phyloP scores from a whole-genome alignment of 176 grass and related monocot species.

The Oryza australiensis region DNA sequence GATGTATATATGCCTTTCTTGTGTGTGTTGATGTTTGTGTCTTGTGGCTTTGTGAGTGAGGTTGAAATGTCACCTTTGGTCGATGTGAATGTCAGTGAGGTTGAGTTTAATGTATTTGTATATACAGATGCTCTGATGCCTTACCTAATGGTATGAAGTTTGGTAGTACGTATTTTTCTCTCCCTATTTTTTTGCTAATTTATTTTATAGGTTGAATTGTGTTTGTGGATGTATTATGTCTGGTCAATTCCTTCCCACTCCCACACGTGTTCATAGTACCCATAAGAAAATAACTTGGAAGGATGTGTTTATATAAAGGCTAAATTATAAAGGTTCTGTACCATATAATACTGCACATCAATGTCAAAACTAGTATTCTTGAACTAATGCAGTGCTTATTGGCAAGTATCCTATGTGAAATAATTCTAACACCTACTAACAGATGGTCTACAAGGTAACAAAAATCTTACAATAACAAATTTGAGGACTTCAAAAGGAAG shows the following conservation, averaged over 20 bases:
- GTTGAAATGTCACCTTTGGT: slow-evolving; percentile 46
- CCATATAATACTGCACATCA: background rate
- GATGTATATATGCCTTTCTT: slow-evolving; percentile 35
- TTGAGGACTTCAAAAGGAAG: background rate
- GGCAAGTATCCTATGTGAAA: background rate
- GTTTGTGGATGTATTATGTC: background rate
- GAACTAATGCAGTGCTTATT: background rate
- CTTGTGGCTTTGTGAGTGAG: slow-evolving; percentile 43
- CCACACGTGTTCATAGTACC: background rate
- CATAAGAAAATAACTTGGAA: background rate
- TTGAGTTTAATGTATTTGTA: slow-evolving; percentile 46
- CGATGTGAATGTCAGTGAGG: slow-evolving; percentile 52
- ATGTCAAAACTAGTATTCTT: slow-evolving; percentile 1
- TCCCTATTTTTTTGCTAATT: background rate
- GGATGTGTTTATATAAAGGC: background rate
- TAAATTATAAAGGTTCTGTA: background rate
- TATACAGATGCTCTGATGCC: slow-evolving; percentile 54
- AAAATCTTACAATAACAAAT: background rate
- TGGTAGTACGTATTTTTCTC: slow-evolving; percentile 9
- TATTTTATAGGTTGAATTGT: background rate
- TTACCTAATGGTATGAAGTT: slow-evolving; percentile 47
- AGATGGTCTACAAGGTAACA: background rate
- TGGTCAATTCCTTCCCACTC: background rate
- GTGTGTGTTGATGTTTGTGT: slow-evolving; percentile 25
- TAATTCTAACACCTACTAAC: background rate